These are phyloP conservation scores for Helotiales sp. DNA, from an alignment of 2,329 filamentous ascomycete species.

Conservation along the genomic window DNA sequence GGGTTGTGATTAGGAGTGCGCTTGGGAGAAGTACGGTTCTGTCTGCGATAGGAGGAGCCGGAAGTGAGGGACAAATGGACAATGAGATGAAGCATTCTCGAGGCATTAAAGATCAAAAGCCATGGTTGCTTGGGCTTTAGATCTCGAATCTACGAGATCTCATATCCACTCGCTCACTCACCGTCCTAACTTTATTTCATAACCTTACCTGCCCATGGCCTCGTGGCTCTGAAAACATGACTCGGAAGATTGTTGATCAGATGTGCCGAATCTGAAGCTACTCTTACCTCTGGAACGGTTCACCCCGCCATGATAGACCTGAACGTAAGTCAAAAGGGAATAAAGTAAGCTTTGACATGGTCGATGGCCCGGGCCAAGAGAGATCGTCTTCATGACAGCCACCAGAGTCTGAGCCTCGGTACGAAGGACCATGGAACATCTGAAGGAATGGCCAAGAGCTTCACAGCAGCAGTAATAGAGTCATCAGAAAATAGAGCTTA, in stretches of 20 bases:
- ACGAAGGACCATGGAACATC: no score
- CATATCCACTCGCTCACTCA: neutral
- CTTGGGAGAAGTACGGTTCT: neutral
- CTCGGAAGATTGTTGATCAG: neutral
- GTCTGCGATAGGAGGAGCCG: neutral
- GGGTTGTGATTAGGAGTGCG: neutral
- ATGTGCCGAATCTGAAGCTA: neutral
- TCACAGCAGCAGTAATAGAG: no score
- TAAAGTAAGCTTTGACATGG: constrained; percentile 1
- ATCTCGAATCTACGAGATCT: no score
- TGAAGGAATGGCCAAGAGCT: neutral
- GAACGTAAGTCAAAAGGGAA: neutral
- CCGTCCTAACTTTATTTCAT: no score
- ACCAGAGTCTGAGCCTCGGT: constrained; percentile 1
- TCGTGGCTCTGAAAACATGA: no score
- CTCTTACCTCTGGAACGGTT: neutral
- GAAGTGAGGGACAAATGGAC: no score
- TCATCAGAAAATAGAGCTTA: neutral
- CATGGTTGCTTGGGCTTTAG: no score
- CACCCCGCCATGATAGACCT: neutral
- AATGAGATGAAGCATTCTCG: no score
- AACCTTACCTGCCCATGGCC: no score
- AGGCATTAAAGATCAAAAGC: no score
- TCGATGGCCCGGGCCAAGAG: neutral
- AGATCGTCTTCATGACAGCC: constrained; percentile 5